Percentiles rank a stretch among this genome's conserved stretches.
These are phyloP conservation scores for Plasmodium billcollinsi DNA, from an alignment of 169 alveolate species.

Conservation along the genomic window DNA sequence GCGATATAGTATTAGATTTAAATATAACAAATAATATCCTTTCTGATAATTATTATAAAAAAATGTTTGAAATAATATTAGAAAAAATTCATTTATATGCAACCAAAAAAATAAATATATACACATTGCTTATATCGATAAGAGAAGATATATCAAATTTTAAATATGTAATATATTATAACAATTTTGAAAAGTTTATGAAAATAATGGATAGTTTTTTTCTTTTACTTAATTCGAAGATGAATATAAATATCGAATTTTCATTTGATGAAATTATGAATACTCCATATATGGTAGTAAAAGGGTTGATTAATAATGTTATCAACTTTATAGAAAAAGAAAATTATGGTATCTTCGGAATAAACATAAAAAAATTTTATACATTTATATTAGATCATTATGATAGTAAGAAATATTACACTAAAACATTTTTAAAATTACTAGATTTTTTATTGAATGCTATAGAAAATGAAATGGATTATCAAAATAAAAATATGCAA, in stretches of 20 bases:
- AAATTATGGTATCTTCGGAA: conserved; percentile 17
- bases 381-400: conserved; percentile 6
- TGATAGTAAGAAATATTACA: conserved; percentile 6
- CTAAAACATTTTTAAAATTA: conserved; percentile 6
- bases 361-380: conserved; percentile 9
- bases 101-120: conserved; percentile 36
- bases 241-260: conserved; percentile 41
- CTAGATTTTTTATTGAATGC: conserved; percentile 30
- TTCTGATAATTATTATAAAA: conserved; percentile 34
- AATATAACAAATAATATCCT: conserved; percentile 18
- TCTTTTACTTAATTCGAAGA: conserved; percentile 15
- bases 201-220: conserved; percentile 59
- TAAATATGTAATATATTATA: conserved; percentile 55
- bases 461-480: conserved; percentile 19
- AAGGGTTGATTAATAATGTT: conserved; percentile 31
- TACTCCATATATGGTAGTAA: conserved; percentile 24
- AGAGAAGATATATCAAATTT: conserved; percentile 70
- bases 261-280: conserved; percentile 41
- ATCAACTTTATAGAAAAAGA: conserved; percentile 37
- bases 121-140: conserved; percentile 44
- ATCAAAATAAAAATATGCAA: conserved; percentile 4
- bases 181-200: conserved; percentile 38
- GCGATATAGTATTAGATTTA: conserved; percentile 19
- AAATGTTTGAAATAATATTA: conserved; percentile 42
- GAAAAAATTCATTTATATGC: conserved; percentile 36